Percentiles rank a stretch among this genome's conserved stretches.
Conservation (phyloP, 2,329 filamentous ascomycete genomes). For the Talaromyces funiculosus region DNA sequence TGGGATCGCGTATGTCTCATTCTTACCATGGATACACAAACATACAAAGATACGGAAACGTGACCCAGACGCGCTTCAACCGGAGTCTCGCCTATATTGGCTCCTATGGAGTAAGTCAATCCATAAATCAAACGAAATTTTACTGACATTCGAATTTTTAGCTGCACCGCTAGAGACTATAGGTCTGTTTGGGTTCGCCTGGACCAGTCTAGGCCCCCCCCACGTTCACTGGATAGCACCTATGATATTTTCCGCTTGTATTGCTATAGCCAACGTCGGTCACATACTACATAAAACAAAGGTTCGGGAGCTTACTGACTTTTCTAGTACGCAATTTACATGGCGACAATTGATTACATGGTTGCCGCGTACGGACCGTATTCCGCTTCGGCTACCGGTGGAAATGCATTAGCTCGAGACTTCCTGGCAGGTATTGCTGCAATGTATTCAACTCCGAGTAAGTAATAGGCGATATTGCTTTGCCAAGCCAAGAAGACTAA, state of each 20-base stretch:
- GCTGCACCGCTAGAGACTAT: conserved; percentile 53
- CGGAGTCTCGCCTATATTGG: conserved; percentile 56
- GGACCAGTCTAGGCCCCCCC: conserved; percentile 52
- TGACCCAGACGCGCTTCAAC: conserved; percentile 49
- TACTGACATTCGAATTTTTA: conserved; percentile 15
- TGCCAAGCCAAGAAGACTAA: not conserved
- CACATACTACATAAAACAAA: not conserved
- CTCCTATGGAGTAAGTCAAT: conserved; percentile 46
- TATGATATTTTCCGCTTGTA: conserved; percentile 53
- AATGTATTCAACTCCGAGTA: conserved; percentile 51
- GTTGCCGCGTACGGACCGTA: conserved; percentile 60
- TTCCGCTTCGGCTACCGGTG: conserved; percentile 59
- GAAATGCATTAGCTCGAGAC: conserved; percentile 60
- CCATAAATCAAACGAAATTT: not conserved
- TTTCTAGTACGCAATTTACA: conserved; percentile 48
- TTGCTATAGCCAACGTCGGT: conserved; percentile 57
- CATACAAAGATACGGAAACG: conserved; percentile 36
- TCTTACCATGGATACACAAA: conserved; percentile 49
- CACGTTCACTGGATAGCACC: conserved; percentile 55
- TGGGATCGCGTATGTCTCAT: conserved; percentile 51
- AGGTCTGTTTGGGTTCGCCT: conserved; percentile 58
- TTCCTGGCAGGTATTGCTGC: conserved; percentile 58
- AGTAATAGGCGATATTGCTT: conserved; percentile 16
- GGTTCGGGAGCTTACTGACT: not conserved
- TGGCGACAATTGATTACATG: conserved; percentile 64